phyloP scores from a whole-genome alignment of 352 stramenopile species.

The Pythium rhizo-oryzae region DNA sequence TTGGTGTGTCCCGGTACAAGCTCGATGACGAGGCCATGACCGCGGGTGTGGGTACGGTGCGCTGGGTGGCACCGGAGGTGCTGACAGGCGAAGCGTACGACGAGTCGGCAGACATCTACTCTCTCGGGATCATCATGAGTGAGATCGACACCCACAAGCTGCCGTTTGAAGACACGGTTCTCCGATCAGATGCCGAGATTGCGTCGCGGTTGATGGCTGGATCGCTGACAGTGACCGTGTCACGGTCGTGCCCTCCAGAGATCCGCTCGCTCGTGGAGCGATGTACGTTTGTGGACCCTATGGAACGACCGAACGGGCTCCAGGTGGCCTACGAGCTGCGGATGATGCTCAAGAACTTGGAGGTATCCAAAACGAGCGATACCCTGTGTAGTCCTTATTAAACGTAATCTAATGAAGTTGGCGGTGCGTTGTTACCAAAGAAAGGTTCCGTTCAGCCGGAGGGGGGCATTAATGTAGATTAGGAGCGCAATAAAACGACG shows the following conservation, averaged over 20 bases:
- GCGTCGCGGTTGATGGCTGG: slow-evolving; percentile 19
- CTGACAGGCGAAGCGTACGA: slow-evolving; percentile 10
- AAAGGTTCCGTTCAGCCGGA: no score
- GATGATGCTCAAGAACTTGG: neutral
- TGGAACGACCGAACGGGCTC: neutral
- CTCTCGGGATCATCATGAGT: slow-evolving; percentile 11
- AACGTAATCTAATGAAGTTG: no score
- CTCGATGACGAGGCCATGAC: slow-evolving; percentile 27
- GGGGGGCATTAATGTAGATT: no score
- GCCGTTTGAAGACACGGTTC: slow-evolving; percentile 11
- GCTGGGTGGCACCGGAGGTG: slow-evolving; percentile 26
- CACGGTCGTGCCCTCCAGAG: slow-evolving; percentile 19
- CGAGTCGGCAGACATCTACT: slow-evolving; percentile 15
- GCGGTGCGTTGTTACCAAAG: no score
- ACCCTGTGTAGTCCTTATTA: no score
- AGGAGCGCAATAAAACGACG: no score
- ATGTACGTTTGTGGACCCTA: neutral
- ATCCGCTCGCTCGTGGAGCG: slow-evolving; percentile 16
- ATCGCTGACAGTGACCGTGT: slow-evolving; percentile 16
- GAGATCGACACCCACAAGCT: slow-evolving; percentile 11
- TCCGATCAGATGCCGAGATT: slow-evolving; percentile 14
- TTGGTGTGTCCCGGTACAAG: slow-evolving; percentile 35
- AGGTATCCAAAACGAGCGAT: no score
- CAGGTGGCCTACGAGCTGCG: neutral
- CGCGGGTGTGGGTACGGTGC: slow-evolving; percentile 17